Conservation (phyloP, 2,329 filamentous ascomycete genomes). For the Aureobasidium sp. region DNA sequence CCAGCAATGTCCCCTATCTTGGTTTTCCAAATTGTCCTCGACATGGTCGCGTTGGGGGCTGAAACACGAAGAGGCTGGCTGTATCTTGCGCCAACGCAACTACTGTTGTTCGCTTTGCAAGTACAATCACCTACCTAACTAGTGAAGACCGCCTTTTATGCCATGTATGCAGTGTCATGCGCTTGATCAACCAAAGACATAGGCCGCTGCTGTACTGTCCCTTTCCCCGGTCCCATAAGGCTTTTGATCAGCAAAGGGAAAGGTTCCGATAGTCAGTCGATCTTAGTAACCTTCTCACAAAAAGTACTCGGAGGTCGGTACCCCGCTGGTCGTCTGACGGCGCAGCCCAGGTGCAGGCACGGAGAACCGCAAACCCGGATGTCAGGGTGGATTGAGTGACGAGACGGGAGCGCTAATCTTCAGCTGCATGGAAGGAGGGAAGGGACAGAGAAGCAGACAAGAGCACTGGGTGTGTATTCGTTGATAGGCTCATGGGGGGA, state of each 20-base stretch:
- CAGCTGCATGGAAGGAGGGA: not conserved
- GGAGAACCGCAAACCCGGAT: not conserved
- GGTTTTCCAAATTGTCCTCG: not conserved
- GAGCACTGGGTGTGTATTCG: not conserved
- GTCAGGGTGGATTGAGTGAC: not conserved
- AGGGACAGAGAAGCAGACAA: not conserved
- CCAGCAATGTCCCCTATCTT: constrained; percentile 7
- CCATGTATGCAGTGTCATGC: not conserved
- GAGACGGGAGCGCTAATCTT: not conserved
- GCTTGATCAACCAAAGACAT: not conserved
- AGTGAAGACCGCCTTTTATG: not conserved
- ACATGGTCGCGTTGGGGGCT: not conserved
- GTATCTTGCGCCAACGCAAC: not conserved
- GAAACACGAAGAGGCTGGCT: not conserved
- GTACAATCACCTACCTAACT: not conserved
- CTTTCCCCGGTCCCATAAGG: not conserved
- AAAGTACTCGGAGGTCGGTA: not conserved
- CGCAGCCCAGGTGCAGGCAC: constrained; percentile 1
- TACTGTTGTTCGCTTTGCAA: not conserved
- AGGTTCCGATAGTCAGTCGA: not conserved
- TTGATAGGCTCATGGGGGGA: not conserved
- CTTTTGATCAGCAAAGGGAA: not conserved
- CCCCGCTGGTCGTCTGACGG: not conserved
- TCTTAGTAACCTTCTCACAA: not conserved
- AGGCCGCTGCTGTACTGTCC: not conserved